Evolutionary conservation across 2,329 filamentous ascomycete species (phyloP).

Genomic region (Ophiosphaerella narmari): DNA sequence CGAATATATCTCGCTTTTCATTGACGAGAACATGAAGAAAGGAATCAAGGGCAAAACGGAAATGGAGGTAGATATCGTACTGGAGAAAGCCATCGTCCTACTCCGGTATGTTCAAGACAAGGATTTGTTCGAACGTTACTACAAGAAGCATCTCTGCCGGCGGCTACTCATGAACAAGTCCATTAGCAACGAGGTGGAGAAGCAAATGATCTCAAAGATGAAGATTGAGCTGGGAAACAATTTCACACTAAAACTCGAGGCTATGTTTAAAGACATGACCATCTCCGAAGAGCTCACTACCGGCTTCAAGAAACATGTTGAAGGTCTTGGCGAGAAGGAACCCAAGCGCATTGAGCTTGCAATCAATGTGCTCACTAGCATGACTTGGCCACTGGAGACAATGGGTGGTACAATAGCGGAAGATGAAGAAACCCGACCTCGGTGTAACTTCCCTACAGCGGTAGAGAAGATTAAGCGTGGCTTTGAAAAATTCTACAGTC

Average conservation of each 20-base stretch:
- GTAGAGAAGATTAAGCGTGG: slow-evolving; percentile 78
- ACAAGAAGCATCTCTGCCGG: slow-evolving; percentile 93
- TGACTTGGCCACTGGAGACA: slow-evolving; percentile 91
- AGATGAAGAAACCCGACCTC: slow-evolving; percentile 52
- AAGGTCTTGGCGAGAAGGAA: slow-evolving; percentile 60
- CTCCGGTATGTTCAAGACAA: slow-evolving; percentile 89
- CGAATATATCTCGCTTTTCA: slow-evolving; percentile 93
- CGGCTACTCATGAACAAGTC: slow-evolving; percentile 87
- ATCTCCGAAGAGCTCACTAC: slow-evolving; percentile 82
- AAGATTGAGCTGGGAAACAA: slow-evolving; percentile 94
- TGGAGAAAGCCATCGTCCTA: slow-evolving; percentile 88
- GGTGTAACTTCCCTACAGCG: slow-evolving; percentile 74
- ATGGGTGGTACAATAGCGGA: slow-evolving; percentile 66
- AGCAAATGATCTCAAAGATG: slow-evolving; percentile 95
- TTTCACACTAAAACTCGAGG: slow-evolving; percentile 90
- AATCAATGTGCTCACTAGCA: slow-evolving; percentile 86
- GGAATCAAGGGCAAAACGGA: slow-evolving; percentile 94
- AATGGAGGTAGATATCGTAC: slow-evolving; percentile 76
- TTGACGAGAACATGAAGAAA: slow-evolving; percentile 94
- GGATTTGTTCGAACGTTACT: slow-evolving; percentile 95
- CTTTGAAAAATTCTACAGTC: slow-evolving; percentile 86
- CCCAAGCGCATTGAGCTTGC: slow-evolving; percentile 74
- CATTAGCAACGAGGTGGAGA: slow-evolving; percentile 88
- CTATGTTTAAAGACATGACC: slow-evolving; percentile 97
- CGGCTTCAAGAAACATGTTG: slow-evolving; percentile 74